Base-by-base conservation (phyloP, 2,329 filamentous ascomycete species). In the Exophiala viscosa region DNA sequence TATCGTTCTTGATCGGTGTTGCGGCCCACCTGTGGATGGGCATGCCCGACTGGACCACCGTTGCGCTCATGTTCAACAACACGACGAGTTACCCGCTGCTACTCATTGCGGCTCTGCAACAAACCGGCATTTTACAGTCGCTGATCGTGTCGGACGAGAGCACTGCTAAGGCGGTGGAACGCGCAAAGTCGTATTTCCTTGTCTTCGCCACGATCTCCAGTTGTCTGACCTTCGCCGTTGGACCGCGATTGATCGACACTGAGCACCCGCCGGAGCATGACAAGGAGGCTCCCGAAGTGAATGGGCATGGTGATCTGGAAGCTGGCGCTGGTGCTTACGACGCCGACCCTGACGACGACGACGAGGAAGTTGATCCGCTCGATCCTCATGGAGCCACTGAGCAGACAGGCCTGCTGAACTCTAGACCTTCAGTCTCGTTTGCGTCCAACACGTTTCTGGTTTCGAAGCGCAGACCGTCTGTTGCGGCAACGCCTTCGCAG, bases 121-220 rank as follows among this genome's bases (percentile, higher is more conserved):
- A 75, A 8, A 83, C 83, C 0, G 82, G 81, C 2, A 79, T 85
- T 20, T 69, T 86, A 5, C 65, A 73, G 18, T 65, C 72, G 2
- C 70, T 85, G 14, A 65, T 75, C 54, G 56, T 67, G 54, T 59
- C 75, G 60, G 61, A 74, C 65, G 71, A 78, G 58, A 65, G 71
- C 1, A 66, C 69, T 2, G 60, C 67, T 1, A 69, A 70, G 2
- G 80, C 80, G 0, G 70, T 86, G 10, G 75, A 79, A 48, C 73
- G 83, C 8, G 82, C 82, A 5, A 81, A 85, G 63, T 80, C 79
- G 11, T 87, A 85, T 65, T 85, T 87, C 62, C 68, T 87, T 3
- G 77, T 87, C 53, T 85, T 83, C 58, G 77, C 83, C 3, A 85
- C 84, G 49, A 73, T 86, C 8, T 78, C 76, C 38, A 85, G 83